phyloP scores from a whole-genome alignment of 345 rosid species.

The Pistacia vera region DNA sequence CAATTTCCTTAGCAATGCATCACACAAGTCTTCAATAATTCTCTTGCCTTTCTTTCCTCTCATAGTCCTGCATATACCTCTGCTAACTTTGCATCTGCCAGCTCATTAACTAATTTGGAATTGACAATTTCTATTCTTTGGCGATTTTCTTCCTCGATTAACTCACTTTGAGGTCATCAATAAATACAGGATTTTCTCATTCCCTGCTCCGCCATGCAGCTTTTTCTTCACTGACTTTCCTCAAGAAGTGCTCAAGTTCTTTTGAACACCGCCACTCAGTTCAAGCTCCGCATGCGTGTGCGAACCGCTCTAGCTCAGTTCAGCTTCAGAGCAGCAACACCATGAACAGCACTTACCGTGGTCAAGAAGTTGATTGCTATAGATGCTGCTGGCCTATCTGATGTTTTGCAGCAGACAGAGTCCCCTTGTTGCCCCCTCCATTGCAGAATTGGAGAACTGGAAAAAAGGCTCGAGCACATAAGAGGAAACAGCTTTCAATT shows the following conservation, averaged over 20 bases:
- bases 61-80: constrained; percentile 60
- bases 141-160: constrained; percentile 67
- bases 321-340: constrained; percentile 60
- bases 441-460: constrained; percentile 56
- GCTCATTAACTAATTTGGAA: constrained; percentile 74
- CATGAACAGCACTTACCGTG: constrained; percentile 70
- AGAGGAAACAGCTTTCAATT: constrained; percentile 16
- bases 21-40: constrained; percentile 85
- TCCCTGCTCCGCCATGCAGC: constrained; percentile 81
- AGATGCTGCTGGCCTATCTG: constrained; percentile 48
- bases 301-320: constrained; percentile 70
- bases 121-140: constrained; percentile 70
- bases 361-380: constrained; percentile 46
- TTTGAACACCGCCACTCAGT: constrained; percentile 65
- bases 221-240: constrained; percentile 85
- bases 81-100: constrained; percentile 68
- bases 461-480: constrained; percentile 54
- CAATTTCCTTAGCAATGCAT: constrained; percentile 82
- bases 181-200: constrained; percentile 74
- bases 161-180: constrained; percentile 67
- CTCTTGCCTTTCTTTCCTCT: constrained; percentile 76
- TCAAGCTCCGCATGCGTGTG: constrained; percentile 62
- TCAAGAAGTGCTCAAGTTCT: constrained; percentile 81
- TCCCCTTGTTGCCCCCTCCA: constrained; percentile 95
- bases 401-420: constrained; percentile 50